Percentiles rank a stretch among this genome's conserved stretches.
Conservation (phyloP, 352 stramenopile genomes). For the Bremia lactucae region DNA sequence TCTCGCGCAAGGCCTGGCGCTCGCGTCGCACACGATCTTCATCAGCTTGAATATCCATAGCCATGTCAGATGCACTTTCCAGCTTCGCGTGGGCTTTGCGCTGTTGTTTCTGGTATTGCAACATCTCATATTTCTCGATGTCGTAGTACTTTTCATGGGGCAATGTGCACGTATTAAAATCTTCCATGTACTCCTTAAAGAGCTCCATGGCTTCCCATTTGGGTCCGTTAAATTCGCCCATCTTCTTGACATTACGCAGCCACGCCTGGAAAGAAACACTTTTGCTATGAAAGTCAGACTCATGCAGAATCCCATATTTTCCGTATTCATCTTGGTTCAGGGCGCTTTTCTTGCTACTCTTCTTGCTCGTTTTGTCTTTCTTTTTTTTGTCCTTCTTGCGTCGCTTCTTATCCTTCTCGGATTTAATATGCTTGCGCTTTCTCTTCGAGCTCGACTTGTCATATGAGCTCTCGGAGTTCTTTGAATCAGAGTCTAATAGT, state of each 20-base stretch:
- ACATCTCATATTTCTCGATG: slow-evolving; percentile 96
- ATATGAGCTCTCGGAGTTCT: slow-evolving; percentile 29
- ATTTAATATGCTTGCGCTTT: slow-evolving; percentile 19
- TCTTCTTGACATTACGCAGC: slow-evolving; percentile 89
- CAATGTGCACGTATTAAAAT: slow-evolving; percentile 97
- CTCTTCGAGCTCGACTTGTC: slow-evolving; percentile 18
- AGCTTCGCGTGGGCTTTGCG: slow-evolving; percentile 30
- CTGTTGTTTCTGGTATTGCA: slow-evolving; percentile 84
- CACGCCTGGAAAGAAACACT: slow-evolving; percentile 91
- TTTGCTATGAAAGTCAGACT: slow-evolving; percentile 88
- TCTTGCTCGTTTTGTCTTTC: slow-evolving; percentile 14
- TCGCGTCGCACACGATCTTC: slow-evolving; percentile 61
- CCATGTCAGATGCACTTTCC: slow-evolving; percentile 7
- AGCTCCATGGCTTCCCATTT: slow-evolving; percentile 85
- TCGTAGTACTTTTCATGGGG: slow-evolving; percentile 97
- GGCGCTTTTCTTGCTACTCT: slow-evolving; percentile 27
- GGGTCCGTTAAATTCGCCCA: slow-evolving; percentile 72
- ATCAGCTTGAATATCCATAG: slow-evolving; percentile 26
- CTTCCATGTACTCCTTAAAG: slow-evolving; percentile 91
- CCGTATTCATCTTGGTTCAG: slow-evolving; percentile 90
- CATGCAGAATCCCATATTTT: slow-evolving; percentile 92
- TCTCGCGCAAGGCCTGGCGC: slow-evolving; percentile 33
- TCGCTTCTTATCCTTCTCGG: slow-evolving; percentile 24
- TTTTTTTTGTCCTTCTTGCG: slow-evolving; percentile 29
- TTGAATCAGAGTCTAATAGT: slow-evolving; percentile 13